phyloP scores from a whole-genome alignment of 2,329 filamentous ascomycete genomes.

The Cytospora mali region DNA sequence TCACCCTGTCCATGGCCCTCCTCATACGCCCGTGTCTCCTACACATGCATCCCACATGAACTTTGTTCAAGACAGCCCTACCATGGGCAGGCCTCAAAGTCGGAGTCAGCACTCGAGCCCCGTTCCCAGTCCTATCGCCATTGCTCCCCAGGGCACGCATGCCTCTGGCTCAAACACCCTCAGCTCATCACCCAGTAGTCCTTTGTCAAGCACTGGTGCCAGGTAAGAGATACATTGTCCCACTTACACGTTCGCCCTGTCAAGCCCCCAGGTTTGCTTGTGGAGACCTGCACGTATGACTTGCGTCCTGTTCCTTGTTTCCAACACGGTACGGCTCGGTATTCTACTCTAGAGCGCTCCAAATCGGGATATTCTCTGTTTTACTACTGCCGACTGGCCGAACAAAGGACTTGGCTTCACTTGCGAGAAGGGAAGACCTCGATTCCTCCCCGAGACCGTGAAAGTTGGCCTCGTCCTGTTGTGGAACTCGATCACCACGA shows the following conservation, averaged over 20 bases:
- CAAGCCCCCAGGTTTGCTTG: neutral
- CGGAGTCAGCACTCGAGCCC: constrained; percentile 22
- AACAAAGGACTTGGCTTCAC: constrained; percentile 6
- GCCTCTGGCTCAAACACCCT: constrained; percentile 23
- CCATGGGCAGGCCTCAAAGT: constrained; percentile 44
- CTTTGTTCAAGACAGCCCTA: constrained; percentile 49
- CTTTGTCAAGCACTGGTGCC: constrained; percentile 29
- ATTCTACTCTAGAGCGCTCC: constrained; percentile 9
- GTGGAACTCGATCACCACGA: constrained; percentile 36
- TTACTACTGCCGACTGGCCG: constrained; percentile 5
- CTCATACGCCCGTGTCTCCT: constrained; percentile 26
- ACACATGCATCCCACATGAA: constrained; percentile 27
- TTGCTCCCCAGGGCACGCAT: constrained; percentile 34
- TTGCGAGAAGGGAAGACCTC: constrained; percentile 11
- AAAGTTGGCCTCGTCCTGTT: constrained; percentile 31
- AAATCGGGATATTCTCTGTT: neutral
- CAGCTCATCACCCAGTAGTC: constrained; percentile 22
- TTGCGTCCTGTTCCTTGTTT: constrained; percentile 9
- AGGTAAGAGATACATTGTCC: constrained; percentile 31
- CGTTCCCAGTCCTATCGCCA: constrained; percentile 32
- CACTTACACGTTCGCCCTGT: constrained; percentile 1
- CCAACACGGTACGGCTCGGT: constrained; percentile 7
- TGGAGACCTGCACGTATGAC: constrained; percentile 6
- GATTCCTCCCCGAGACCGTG: constrained; percentile 22
- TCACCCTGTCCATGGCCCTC: constrained; percentile 14